phyloP scores from a whole-genome alignment of 345 rosid genomes.

The Citrus mangshanensis region DNA sequence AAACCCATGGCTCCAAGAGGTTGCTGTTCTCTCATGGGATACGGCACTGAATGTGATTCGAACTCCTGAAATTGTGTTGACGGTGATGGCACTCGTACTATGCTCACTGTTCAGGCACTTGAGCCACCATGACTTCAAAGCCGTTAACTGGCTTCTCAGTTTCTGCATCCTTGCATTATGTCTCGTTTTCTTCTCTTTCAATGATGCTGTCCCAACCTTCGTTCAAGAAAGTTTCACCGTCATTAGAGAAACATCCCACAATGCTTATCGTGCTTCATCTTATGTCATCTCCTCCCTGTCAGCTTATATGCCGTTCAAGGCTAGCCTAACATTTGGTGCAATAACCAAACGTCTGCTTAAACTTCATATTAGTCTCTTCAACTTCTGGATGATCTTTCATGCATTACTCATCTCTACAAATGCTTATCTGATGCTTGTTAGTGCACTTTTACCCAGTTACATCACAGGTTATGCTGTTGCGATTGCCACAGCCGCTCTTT shows the following conservation, averaged over 20 bases:
- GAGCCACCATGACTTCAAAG: constrained; percentile 17
- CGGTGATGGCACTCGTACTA: constrained; percentile 58
- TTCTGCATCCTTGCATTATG: constrained; percentile 61
- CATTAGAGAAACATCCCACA: constrained; percentile 63
- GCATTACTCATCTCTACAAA: constrained; percentile 58
- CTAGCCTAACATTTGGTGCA: constrained; percentile 42
- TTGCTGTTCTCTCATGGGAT: constrained; percentile 46
- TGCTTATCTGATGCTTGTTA: constrained; percentile 63
- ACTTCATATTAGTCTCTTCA: constrained; percentile 35
- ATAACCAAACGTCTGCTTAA: constrained; percentile 34
- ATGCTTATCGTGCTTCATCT: constrained; percentile 63
- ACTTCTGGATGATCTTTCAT: constrained; percentile 53
- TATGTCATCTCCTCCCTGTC: constrained; percentile 57
- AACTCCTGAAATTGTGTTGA: constrained; percentile 53
- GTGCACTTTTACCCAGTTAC: constrained; percentile 63
- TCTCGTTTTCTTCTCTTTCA: constrained; percentile 62
- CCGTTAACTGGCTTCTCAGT: constrained; percentile 46
- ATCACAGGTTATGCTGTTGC: constrained; percentile 60
- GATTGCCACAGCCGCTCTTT: constrained; percentile 65
- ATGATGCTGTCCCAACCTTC: constrained; percentile 65
- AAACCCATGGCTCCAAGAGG: constrained; percentile 61
- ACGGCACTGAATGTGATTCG: constrained; percentile 45
- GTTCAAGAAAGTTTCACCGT: constrained; percentile 64
- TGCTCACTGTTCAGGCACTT: constrained; percentile 51
- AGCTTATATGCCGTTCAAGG: constrained; percentile 57